Evolutionary conservation across 257 asterid species (phyloP).

Genomic region (Leptodermis oblonga): DNA sequence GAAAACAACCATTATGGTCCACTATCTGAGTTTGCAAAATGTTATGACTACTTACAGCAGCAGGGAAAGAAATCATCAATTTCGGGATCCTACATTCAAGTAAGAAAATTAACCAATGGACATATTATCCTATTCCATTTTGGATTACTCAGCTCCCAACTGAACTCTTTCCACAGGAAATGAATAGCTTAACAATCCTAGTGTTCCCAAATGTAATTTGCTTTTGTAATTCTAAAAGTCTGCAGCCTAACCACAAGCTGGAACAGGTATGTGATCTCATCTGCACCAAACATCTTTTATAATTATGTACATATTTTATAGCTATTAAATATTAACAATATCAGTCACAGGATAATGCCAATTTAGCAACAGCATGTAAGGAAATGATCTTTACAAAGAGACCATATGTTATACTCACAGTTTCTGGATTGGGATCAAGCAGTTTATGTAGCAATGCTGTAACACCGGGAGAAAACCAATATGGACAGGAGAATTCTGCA

Average conservation of each 20-base stretch:
- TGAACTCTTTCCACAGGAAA: neutral
- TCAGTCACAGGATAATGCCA: neutral
- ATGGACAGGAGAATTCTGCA: slow-evolving; percentile 83
- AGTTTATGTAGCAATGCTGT: slow-evolving; percentile 60
- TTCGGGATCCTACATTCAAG: neutral
- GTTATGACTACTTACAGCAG: neutral
- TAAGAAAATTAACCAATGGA: neutral
- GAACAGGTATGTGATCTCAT: neutral
- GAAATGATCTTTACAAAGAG: neutral
- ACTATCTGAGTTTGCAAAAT: neutral
- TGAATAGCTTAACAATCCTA: neutral
- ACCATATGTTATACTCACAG: slow-evolving; percentile 45
- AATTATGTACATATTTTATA: neutral
- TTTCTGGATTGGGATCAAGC: slow-evolving; percentile 79
- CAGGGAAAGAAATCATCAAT: neutral
- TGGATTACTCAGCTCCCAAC: neutral
- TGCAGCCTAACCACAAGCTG: neutral
- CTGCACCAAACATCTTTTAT: neutral
- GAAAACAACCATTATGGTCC: neutral
- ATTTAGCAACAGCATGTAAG: neutral
- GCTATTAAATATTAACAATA: neutral
- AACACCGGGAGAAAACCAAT: slow-evolving; percentile 80
- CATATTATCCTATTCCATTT: neutral
- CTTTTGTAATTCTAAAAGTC: neutral
- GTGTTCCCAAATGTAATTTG: neutral